Evolutionary conservation across 768 basidiomycete genomes (phyloP), one percentile per base, ranked within the genome.

Genomic region (Boletus huronensis): DNA sequence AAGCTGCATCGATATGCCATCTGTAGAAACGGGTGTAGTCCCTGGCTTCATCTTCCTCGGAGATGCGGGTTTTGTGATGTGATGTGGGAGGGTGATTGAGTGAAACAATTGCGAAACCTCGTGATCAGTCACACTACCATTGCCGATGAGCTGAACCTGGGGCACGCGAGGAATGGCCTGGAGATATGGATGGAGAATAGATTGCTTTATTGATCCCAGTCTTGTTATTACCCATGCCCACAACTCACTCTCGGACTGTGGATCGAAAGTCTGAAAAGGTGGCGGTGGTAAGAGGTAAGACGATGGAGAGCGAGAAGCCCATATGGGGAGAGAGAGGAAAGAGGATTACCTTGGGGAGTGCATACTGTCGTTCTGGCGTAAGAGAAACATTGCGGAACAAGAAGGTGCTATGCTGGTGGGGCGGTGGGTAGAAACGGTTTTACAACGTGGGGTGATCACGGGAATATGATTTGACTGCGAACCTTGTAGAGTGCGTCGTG

Each of bases 81-180:
- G 45, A 78, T 83, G 71, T 95, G 92, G 45, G 82, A 83, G 3
- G 92, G 67, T 96, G 93, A 71, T 89, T 92, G 65, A 96, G 82
- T 69, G 78, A 82, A 19, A 85, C 87, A 63, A 83, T 79, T 1
- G 83, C 82, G n/a, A 93, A 78, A 9, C 91, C 91, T 69, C 88
- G 74, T 93, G 86, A 67, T 88, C 72, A 64, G 84, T 84, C 14
- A 93, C 85, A 0, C 73, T 80, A 9, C 93, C 93, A 63, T 94
- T 93, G 8, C 93, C 93, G 65, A 95, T 94, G 52, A 95, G 83
- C 67, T 96, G 93, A 1, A 96, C 93, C 65, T 94, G 90, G 1
- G 90, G 90, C 2, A 88, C 85, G 25, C 86, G 80, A 1, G 93
- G 92, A 56, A 96, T 91, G 35, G 90, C 93, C 77, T 93, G 94